Evolutionary conservation across 2,329 filamentous ascomycete genomes (phyloP).

Genomic region (Penicillium fuscoglaucum): DNA sequence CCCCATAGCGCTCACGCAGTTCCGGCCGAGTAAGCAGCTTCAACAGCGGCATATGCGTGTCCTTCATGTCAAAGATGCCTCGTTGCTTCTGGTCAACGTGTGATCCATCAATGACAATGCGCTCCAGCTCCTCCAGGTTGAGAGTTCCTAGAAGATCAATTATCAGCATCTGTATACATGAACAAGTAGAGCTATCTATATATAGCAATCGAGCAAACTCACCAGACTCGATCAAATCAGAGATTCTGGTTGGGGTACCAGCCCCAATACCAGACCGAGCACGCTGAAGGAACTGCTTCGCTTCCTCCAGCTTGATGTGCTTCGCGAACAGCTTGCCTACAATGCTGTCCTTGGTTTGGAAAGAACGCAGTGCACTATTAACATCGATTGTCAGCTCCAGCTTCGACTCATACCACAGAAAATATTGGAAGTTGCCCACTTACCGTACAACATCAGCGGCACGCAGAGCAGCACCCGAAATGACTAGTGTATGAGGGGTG

Average conservation of each 20-base stretch:
- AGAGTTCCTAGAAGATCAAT: conserved; percentile 59
- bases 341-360: conserved; percentile 73
- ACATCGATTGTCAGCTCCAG: conserved; percentile 9
- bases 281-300: conserved; percentile 71
- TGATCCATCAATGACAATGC: conserved; percentile 85
- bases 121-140: conserved; percentile 68
- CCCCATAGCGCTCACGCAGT: conserved; percentile 68
- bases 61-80: conserved; percentile 92
- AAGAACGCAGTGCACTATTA: conserved; percentile 67
- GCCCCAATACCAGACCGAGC: conserved; percentile 74
- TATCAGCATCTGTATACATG: conserved; percentile 3
- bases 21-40: conserved; percentile 70
- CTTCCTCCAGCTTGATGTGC: conserved; percentile 92
- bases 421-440: conserved; percentile 14
- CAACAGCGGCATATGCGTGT: conserved; percentile 78
- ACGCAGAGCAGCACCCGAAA: conserved; percentile 80
- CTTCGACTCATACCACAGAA: neutral
- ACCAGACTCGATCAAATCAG: conserved; percentile 80
- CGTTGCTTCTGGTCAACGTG: conserved; percentile 94
- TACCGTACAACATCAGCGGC: conserved; percentile 81
- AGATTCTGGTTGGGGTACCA: conserved; percentile 80
- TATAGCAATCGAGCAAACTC: conserved; percentile 30
- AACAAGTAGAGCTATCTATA: neutral
- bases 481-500: conserved; percentile 80
- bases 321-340: conserved; percentile 96